A percentile compares a stretch with the other conserved stretches of the same genome.
Evolutionary conservation across 352 stramenopile species (phyloP).

Genomic region (Globisporangium barbulae): DNA sequence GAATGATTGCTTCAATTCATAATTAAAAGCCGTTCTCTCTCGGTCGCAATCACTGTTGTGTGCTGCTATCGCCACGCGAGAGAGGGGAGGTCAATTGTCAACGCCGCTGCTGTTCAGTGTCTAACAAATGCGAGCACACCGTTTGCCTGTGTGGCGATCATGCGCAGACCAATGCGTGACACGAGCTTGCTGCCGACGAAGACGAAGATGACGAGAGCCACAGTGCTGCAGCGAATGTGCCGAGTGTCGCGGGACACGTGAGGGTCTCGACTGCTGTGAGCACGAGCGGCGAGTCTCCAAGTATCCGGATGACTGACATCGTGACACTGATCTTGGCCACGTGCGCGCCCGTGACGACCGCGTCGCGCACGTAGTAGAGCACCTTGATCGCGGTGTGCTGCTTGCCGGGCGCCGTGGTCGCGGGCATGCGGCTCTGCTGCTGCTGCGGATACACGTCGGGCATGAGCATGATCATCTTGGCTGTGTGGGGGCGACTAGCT

Average conservation of each 20-base stretch:
- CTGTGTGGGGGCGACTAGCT: neutral
- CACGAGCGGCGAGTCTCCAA: neutral
- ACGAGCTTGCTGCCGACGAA: neutral
- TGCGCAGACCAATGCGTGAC: neutral
- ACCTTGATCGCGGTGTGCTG: no score
- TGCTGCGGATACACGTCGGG: neutral
- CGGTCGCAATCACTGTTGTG: no score
- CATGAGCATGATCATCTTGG: slow-evolving; percentile 6
- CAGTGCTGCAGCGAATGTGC: neutral
- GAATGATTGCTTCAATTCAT: no score
- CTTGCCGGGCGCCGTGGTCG: no score
- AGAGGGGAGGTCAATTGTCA: no score
- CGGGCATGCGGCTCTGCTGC: no score
- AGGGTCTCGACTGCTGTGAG: neutral
- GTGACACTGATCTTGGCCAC: neutral
- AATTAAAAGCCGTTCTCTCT: no score
- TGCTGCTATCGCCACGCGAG: no score
- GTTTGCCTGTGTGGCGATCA: neutral
- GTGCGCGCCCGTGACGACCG: neutral
- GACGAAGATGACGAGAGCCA: neutral
- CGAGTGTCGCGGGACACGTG: neutral
- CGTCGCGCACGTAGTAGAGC: no score
- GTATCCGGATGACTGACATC: neutral
- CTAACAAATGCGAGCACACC: no score
- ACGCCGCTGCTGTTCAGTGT: no score